Conservation (phyloP, 192 early-diverging fungal genomes). For the Coemansia sp. region DNA sequence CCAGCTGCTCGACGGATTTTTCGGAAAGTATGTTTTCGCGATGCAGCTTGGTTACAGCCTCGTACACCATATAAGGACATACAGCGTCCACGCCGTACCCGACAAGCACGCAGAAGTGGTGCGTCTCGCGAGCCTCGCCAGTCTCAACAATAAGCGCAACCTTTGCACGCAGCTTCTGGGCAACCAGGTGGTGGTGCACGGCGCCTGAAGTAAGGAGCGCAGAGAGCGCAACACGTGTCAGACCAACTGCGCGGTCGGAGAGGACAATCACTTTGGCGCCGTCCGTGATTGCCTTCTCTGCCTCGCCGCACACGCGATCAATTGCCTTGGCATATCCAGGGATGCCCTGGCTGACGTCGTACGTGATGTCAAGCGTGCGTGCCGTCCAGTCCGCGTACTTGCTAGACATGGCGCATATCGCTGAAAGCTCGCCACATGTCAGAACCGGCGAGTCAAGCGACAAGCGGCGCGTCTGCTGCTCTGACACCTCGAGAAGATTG, state of each 20-base stretch:
- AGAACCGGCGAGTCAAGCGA: slow-evolving; percentile 85
- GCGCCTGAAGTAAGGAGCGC: slow-evolving; percentile 86
- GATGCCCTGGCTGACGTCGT: slow-evolving; percentile 69
- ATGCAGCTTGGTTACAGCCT: slow-evolving; percentile 85
- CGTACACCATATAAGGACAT: slow-evolving; percentile 90
- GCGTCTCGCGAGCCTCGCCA: slow-evolving; percentile 92
- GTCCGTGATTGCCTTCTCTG: slow-evolving; percentile 72
- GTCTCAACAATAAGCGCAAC: slow-evolving; percentile 89
- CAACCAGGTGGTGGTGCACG: slow-evolving; percentile 92
- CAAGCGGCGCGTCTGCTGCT: slow-evolving; percentile 76
- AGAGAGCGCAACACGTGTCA: slow-evolving; percentile 77
- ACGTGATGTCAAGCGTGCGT: slow-evolving; percentile 83
- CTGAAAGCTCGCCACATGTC: slow-evolving; percentile 77
- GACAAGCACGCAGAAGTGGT: slow-evolving; percentile 92
- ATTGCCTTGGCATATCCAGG: slow-evolving; percentile 74
- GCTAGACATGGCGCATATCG: slow-evolving; percentile 68
- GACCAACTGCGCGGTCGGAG: slow-evolving; percentile 67
- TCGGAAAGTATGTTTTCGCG: slow-evolving; percentile 71
- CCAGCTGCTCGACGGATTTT: slow-evolving; percentile 62
- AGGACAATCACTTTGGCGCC: slow-evolving; percentile 83
- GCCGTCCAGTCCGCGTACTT: slow-evolving; percentile 70
- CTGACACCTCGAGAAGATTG: slow-evolving; percentile 86
- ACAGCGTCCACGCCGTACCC: slow-evolving; percentile 96
- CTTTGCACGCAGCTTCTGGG: slow-evolving; percentile 81
- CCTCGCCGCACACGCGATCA: slow-evolving; percentile 87